Base-by-base conservation (phyloP, 208 protist genomes). In the Acanthamoeba culbertsoni region DNA sequence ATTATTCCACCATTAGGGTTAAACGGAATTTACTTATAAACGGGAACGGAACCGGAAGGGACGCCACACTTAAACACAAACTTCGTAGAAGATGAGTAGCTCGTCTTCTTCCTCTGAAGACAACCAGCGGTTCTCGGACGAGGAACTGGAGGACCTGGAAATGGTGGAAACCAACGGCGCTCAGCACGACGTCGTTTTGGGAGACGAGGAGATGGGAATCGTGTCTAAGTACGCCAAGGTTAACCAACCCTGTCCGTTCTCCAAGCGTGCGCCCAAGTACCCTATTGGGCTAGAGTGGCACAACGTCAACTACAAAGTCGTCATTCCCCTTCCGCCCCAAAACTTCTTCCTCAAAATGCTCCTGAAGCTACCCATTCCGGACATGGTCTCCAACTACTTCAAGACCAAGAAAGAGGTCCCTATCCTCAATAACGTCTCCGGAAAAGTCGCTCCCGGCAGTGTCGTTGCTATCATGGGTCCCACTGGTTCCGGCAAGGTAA, bases 401-500 rank as follows among this genome's bases (percentile, higher is more conserved):
- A 68, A 82, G 88, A 92, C 57, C 62, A 92, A 92, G 88, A 73
- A 63, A 43, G 88, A 79, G 63, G 62, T 71, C 33, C 88, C 57
- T 10, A 92, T 92, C 65, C 88, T 92, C 65, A 71, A 92, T 62
- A 93, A 93, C 40, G 84, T 94, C 53, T 84, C 82, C 26, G 93
- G 93, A 10, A 91, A 73, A 40, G 82, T 92, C 26, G 31, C 40
- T 0, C 84, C 93, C 28, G 93, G 93, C 48, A 53, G 62, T 3
- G 48, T 93, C 37, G 57, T 95, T 26, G 94, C 93, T 51, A 94
- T 95, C 45, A 95, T 95, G 94, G 94, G 91, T 45, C 77, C 91
- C 53, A 93, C 77, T 16, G 91, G 77, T 26, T 77, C 59, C 57
- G 86, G 86, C 86, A 92, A 92, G 86, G 79, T 89, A 35, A 14